These are phyloP conservation scores for Noccaea caerulescens DNA, from an alignment of 345 rosid species.

Conservation along the genomic window DNA sequence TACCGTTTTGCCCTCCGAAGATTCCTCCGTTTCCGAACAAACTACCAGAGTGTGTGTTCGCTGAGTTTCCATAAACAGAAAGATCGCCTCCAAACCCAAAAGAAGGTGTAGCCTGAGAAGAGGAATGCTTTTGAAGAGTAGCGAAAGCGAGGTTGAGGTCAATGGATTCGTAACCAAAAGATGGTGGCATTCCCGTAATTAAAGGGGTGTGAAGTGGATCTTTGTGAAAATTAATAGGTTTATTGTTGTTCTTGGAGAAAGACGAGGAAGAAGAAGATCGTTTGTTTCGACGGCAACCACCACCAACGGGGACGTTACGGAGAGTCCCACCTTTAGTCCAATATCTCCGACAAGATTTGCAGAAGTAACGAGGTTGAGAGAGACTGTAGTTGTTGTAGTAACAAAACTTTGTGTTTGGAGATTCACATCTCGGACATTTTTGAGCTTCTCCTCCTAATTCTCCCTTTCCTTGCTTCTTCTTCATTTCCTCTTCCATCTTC, in stretches of 20 bases:
- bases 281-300: constrained; percentile 80
- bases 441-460: constrained; percentile 56
- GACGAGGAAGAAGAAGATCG: constrained; percentile 56
- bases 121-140: constrained; percentile 59
- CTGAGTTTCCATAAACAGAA: constrained; percentile 52
- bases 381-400: constrained; percentile 92
- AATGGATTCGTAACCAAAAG: constrained; percentile 59
- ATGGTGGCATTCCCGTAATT: constrained; percentile 46
- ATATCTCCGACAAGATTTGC: constrained; percentile 84
- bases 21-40: constrained; percentile 48
- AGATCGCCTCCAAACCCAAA: constrained; percentile 58
- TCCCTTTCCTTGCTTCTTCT: constrained; percentile 63
- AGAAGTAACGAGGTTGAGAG: constrained; percentile 82
- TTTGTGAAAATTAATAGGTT: constrained; percentile 41
- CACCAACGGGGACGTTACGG: constrained; percentile 83
- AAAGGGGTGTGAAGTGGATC: constrained; percentile 47
- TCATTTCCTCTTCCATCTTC: constrained; percentile 52
- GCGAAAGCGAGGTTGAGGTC: constrained; percentile 83
- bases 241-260: constrained; percentile 51
- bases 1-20: constrained; percentile 51
- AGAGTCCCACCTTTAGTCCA: constrained; percentile 92
- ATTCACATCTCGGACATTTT: constrained; percentile 77
- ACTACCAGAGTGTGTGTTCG: constrained; percentile 22
- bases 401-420: constrained; percentile 85
- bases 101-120: constrained; percentile 46